Conservation (phyloP, 148 eudicot species). For the Chenopodium quinoa region DNA sequence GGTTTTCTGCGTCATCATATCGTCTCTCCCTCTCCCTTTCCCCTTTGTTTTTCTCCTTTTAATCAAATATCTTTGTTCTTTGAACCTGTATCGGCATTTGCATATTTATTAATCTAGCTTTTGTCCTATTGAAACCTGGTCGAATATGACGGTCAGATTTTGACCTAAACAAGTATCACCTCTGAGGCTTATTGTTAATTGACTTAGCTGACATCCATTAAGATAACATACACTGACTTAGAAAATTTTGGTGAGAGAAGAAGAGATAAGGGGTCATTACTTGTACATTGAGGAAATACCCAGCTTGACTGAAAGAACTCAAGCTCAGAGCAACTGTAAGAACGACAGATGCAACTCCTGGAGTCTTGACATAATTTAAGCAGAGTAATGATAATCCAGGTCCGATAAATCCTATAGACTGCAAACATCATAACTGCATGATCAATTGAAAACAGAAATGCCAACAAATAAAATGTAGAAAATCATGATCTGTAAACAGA, state of each 20-base stretch:
- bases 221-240: neutral
- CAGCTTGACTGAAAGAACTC: constrained; percentile 96
- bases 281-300: constrained; percentile 88
- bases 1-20: too few species aligned
- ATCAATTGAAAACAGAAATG: too few species aligned
- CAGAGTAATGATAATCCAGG: constrained; percentile 84
- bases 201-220: neutral
- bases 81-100: too few species aligned
- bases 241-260: neutral
- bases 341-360: constrained; percentile 55
- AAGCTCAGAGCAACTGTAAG: constrained; percentile 75
- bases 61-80: too few species aligned
- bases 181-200: too few species aligned
- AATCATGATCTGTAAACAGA: neutral
- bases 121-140: too few species aligned
- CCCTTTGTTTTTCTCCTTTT: too few species aligned
- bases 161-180: neutral
- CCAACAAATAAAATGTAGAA: neutral
- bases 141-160: too few species aligned
- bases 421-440: constrained; percentile 15
- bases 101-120: too few species aligned
- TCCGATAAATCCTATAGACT: constrained; percentile 93
- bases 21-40: too few species aligned
- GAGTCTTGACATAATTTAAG: constrained; percentile 75
- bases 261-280: constrained; percentile 38